Base-by-base conservation (phyloP, 345 rosid genomes). In the thale cress (Arabidopsis thaliana) region DNA sequence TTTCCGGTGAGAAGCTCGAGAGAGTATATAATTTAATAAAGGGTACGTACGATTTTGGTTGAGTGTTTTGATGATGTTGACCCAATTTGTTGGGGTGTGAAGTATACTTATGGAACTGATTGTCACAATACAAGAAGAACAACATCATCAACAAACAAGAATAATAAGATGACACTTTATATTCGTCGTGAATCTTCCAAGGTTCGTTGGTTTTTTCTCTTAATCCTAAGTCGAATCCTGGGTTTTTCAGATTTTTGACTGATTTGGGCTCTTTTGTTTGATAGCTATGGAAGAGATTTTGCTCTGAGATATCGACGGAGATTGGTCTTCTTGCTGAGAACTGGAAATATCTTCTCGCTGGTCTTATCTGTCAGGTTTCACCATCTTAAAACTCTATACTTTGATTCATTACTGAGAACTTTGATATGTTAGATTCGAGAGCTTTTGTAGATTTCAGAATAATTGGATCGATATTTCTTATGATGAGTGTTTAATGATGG, bases 111-210 rank as follows among this genome's bases (percentile, higher is more conserved):
- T 93, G 94, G 91, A 79, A 88, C 76, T 87, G 78, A 80, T 83
- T 75, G 79, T 84, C 79, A 77, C 79, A 80, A 67, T 79, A 65
- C 33, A 79, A 49, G 52, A 77, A 45, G 59, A 77, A 8, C 59
- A 77, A 30, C 25, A 70, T 33, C 75, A 76, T 8, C 46, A 51
- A 67, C 65, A 36, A 67, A 70, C 41, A 25, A 77, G 65, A 74
- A 23, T 45, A 74, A 23, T 45, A 79, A 76, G 81, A 94, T 94
- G 98, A 87, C 90, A 75, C 86, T 86, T 85, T 94, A 89, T 91
- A 88, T 94, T 87, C 87, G 98, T 81, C 95, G 96, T 59, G 96
- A 93, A 86, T 86, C 98, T 87, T 91, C 98, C 10, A 91, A 91
- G 93, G 91, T 88, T 73, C 44, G 25, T 57, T 49, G 7, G 4